Base-by-base conservation (phyloP, 2,329 filamentous ascomycete species). In the Penicillium sp. region DNA sequence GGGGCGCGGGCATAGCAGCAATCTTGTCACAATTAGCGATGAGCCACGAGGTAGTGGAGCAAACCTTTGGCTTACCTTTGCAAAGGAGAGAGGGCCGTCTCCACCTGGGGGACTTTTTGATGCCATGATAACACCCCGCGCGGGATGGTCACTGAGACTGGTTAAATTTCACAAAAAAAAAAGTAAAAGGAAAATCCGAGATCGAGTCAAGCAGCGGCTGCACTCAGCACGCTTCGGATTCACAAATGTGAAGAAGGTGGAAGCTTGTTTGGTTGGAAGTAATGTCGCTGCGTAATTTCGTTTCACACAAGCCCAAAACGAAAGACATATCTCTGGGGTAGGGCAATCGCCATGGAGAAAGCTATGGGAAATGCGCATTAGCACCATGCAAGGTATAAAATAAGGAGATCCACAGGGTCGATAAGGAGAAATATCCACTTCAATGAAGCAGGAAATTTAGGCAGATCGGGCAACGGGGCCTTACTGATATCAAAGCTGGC, bases 51-150 rank as follows among this genome's bases (percentile, higher is more conserved):
- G 27, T 33, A 19, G 33, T 49, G 10, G 9, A 29, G 13, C 9
- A 21, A 6, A 29, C 6, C 19, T 1, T n/a, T 10, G 33, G 38
- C 41, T 58, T 78, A 90, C 89, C 83, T 90, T 91, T 76, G 89
- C 89, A 80, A 92, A 92, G 43, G 89, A 90, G 66, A 87, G 83
- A 75, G 68, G 68, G 53, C 66, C 59, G 38, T 69, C 67, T 63
- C 66, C 68, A 55, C 61, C 56, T 36, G 66, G 62, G 53, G 67
- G 64, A 56, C 62, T 65, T 51, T 73, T 66, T 29, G 73, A 71
- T 62, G 68, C 65, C 73, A 76, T 76, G 53, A 58, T 66, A 58
- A 60, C 48, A 61, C 60, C 55, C 58, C 42, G 53, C 42, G 51
- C 52, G 48, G 53, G 58, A 52, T 57, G 47, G 50, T 57, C 54